Evolutionary conservation across 192 early-diverging fungal species (phyloP).

Genomic region (Coemansia nantahalensis): DNA sequence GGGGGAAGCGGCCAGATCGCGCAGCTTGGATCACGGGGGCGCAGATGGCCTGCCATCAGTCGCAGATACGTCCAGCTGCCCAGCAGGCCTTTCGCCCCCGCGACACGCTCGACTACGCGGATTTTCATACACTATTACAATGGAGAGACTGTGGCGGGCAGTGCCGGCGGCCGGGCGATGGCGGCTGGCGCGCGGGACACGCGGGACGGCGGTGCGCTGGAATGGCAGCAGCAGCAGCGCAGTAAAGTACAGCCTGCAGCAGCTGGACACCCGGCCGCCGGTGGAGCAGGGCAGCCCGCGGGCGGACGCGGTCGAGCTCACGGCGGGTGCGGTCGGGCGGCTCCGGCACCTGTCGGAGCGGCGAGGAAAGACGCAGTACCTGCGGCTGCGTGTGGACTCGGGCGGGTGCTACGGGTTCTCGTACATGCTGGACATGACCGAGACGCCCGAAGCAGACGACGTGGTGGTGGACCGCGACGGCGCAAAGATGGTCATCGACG

Average conservation of each 20-base stretch:
- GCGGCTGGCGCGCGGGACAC: neutral
- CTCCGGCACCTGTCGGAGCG: constrained; percentile 40
- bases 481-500: constrained; percentile 70
- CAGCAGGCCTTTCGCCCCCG: no score
- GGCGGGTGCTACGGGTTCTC: constrained; percentile 88
- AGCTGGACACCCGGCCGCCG: constrained; percentile 22
- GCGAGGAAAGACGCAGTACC: constrained; percentile 48
- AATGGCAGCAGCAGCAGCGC: neutral
- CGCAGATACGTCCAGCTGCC: no score
- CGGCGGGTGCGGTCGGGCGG: constrained; percentile 39
- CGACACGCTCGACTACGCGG: no score
- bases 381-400: constrained; percentile 77
- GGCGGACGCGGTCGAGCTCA: constrained; percentile 26
- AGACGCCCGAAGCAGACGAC: constrained; percentile 65
- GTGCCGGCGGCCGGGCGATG: neutral
- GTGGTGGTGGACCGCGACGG: constrained; percentile 69
- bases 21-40: no score
- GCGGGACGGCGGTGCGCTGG: neutral
- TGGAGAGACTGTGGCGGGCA: no score
- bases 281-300: constrained; percentile 19
- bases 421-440: constrained; percentile 75
- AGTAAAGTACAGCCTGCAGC: constrained; percentile 35
- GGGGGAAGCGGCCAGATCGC: no score
- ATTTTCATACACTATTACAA: no score
- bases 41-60: no score